Conservation (phyloP, 2,329 filamentous ascomycete species). For the Neofusicoccum sp. region DNA sequence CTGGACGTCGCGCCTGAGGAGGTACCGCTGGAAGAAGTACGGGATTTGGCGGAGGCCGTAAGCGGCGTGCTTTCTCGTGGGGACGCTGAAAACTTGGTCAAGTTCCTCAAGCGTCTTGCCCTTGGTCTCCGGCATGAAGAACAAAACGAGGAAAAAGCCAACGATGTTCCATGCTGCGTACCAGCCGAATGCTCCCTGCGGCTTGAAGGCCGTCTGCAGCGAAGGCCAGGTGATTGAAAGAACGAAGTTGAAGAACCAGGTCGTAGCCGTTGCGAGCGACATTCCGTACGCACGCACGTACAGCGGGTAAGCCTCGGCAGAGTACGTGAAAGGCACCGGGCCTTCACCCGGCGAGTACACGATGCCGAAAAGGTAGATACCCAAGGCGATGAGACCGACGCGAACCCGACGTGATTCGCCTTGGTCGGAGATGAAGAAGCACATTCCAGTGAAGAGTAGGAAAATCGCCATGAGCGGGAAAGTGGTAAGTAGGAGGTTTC, state of each 20-base stretch:
- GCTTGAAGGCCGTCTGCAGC: conserved; percentile 47
- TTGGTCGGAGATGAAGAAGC: conserved; percentile 32
- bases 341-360: conserved; percentile 49
- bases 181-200: conserved; percentile 55
- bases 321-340: conserved; percentile 43
- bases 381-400: conserved; percentile 37
- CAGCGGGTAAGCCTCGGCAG: conserved; percentile 46
- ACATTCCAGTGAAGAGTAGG: conserved; percentile 49
- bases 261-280: conserved; percentile 52
- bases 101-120: conserved; percentile 35
- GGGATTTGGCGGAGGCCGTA: conserved; percentile 33
- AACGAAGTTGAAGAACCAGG: conserved; percentile 58
- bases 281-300: conserved; percentile 45
- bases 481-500: conserved; percentile 45
- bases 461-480: conserved; percentile 51
- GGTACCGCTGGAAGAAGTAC: conserved; percentile 37
- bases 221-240: conserved; percentile 55
- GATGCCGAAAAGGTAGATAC: conserved; percentile 53
- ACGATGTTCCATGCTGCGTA: conserved; percentile 57
- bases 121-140: conserved; percentile 54
- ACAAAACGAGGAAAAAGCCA: conserved; percentile 50
- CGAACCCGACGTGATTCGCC: conserved; percentile 26
- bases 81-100: conserved; percentile 55
- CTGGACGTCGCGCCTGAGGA: conserved; percentile 31
- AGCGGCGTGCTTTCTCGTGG: conserved; percentile 36